A percentile compares a stretch with the other conserved stretches of the same genome.
phyloP scores from a whole-genome alignment of 345 rosid genomes.

The Acer campestre region DNA sequence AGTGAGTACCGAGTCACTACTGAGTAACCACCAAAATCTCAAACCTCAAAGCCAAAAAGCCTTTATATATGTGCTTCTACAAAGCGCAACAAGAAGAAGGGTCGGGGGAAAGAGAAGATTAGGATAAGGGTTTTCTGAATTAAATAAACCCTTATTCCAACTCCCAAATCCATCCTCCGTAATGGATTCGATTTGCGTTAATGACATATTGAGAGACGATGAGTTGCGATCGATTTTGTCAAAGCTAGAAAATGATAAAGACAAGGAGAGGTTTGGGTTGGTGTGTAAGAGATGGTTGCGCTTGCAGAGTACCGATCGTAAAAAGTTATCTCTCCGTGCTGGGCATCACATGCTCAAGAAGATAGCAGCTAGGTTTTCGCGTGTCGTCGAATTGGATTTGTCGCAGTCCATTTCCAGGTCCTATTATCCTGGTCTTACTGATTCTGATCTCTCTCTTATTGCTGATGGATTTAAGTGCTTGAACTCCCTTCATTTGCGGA shows the following conservation, averaged over 20 bases:
- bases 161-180: not conserved
- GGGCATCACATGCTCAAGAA: conserved; percentile 88
- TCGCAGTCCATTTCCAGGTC: conserved; percentile 93
- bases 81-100: not conserved
- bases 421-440: conserved; percentile 86
- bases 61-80: not conserved
- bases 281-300: conserved; percentile 91
- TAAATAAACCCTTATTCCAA: conserved; percentile 1
- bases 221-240: conserved; percentile 71
- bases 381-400: conserved; percentile 74
- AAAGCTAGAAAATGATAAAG: conserved; percentile 66
- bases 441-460: conserved; percentile 76
- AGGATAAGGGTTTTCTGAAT: conserved; percentile 17
- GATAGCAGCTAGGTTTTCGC: conserved; percentile 80
- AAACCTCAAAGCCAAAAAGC: not conserved
- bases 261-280: conserved; percentile 83
- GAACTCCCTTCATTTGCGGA: conserved; percentile 56
- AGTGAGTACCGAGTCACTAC: too few species aligned
- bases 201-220: conserved; percentile 76
- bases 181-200: conserved; percentile 59
- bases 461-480: conserved; percentile 68
- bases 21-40: not conserved
- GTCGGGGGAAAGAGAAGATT: not conserved
- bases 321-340: conserved; percentile 85
- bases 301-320: conserved; percentile 88